Conservation (phyloP, 2,329 filamentous ascomycete genomes). For the Penicillium paneum region DNA sequence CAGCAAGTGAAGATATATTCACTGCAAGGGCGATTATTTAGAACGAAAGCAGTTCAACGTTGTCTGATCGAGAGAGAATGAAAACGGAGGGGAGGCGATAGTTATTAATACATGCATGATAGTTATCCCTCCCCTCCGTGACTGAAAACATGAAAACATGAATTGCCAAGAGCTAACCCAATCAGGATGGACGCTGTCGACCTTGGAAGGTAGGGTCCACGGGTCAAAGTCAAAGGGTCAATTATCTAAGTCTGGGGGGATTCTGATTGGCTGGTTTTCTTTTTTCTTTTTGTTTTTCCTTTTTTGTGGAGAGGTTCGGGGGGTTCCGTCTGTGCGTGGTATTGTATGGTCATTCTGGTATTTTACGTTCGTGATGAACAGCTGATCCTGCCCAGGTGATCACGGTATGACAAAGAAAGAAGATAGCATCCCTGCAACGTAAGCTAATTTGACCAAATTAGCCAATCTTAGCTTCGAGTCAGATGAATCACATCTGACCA, state of each 20-base stretch:
- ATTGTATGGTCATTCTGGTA: not conserved
- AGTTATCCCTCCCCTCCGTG: not conserved
- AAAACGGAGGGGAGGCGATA: slow-evolving; percentile 7
- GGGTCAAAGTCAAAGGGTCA: not conserved
- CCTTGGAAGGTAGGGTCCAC: not conserved
- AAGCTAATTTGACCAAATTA: not conserved
- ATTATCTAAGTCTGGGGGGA: not conserved
- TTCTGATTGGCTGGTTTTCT: not conserved
- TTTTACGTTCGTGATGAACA: not conserved
- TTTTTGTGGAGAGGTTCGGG: not conserved
- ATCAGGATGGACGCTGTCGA: not conserved
- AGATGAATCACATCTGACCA: not conserved
- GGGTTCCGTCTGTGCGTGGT: not conserved
- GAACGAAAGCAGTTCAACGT: not conserved
- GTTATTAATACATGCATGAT: slow-evolving; percentile 2
- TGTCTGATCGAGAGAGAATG: not conserved
- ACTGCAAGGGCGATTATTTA: not conserved
- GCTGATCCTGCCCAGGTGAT: not conserved
- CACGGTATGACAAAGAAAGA: not conserved
- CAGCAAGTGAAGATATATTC: slow-evolving; percentile 8
- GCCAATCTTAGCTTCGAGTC: not conserved
- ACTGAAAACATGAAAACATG: not conserved
- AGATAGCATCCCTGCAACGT: too few relatives aligned
- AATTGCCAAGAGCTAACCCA: not conserved
- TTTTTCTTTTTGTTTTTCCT: not conserved